Conservation (phyloP, 192 early-diverging fungal species). For the Mortierella claussenii region DNA sequence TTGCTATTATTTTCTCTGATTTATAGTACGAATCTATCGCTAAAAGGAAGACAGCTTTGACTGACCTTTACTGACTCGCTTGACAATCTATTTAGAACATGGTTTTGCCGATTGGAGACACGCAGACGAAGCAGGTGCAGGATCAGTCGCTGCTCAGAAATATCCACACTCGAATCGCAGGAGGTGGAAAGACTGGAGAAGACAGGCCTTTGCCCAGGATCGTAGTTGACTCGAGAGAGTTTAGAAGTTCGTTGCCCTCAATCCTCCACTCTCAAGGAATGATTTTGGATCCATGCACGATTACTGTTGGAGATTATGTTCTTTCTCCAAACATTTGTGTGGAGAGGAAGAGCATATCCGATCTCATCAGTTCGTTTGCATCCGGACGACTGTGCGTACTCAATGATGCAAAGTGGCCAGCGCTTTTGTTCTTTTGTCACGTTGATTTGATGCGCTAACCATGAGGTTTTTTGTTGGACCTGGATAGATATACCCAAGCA, state of each 20-base stretch:
- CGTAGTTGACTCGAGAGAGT: constrained; percentile 93
- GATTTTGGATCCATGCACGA: constrained; percentile 80
- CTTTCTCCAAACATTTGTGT: constrained; percentile 87
- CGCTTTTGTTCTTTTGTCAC: background rate
- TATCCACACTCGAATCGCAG: constrained; percentile 53
- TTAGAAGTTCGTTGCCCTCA: constrained; percentile 89
- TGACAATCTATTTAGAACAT: constrained; percentile 63
- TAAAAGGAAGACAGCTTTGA: too few relatives aligned
- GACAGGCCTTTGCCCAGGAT: constrained; percentile 55
- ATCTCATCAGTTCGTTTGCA: constrained; percentile 85
- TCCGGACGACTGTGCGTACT: constrained; percentile 82
- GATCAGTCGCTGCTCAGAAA: constrained; percentile 49
- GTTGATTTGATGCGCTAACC: too few relatives aligned
- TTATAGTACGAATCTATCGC: too few relatives aligned
- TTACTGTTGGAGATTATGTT: constrained; percentile 95
- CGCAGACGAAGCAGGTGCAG: constrained; percentile 23
- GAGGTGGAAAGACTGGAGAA: constrained; percentile 43
- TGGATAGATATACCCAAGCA: constrained; percentile 78
- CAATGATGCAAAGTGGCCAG: too few relatives aligned
- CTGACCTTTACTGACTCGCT: constrained; percentile 2
- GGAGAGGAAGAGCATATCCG: constrained; percentile 92
- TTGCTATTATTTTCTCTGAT: background rate
- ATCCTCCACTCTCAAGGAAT: constrained; percentile 84
- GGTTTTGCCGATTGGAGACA: constrained; percentile 79
- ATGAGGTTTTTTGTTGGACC: background rate